These are phyloP conservation scores for Galerina sulciceps DNA, from an alignment of 768 basidiomycete genomes.

Conservation along the genomic window DNA sequence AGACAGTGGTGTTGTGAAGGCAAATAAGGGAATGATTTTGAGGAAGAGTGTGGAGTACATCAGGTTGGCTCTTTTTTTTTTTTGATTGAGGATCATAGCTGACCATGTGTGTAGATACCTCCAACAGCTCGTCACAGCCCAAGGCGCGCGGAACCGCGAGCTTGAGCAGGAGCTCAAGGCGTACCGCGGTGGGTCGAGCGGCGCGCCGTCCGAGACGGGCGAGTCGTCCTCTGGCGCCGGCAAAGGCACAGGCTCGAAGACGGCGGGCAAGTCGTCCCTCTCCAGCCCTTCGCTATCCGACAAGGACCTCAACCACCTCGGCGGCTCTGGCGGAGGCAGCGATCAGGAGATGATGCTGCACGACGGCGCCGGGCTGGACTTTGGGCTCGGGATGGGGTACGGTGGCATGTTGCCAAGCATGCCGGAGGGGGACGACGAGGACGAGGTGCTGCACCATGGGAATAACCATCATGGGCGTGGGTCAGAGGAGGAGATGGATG, in stretches of 20 bases:
- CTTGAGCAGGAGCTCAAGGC: constrained; percentile 71
- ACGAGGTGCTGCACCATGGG: constrained; percentile 1
- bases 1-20: constrained; percentile 67
- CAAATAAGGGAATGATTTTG: constrained; percentile 94
- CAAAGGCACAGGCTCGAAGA: neutral
- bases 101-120: constrained; percentile 57
- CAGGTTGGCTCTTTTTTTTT: constrained; percentile 31
- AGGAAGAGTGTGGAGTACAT: constrained; percentile 83
- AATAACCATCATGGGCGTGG: constrained; percentile 11
- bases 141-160: constrained; percentile 78
- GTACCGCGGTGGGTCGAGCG: constrained; percentile 35
- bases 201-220: constrained; percentile 5
- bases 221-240: neutral
- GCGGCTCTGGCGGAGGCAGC: constrained; percentile 11
- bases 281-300: neutral
- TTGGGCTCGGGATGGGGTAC: constrained; percentile 2
- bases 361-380: constrained; percentile 14
- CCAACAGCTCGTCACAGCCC: constrained; percentile 83
- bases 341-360: constrained; percentile 28
- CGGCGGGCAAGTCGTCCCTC: neutral
- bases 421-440: constrained; percentile 34
- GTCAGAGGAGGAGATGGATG: constrained; percentile 24
- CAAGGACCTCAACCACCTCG: constrained; percentile 1
- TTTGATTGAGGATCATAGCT: neutral
- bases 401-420: constrained; percentile 32